These are phyloP conservation scores for Albizia julibrissin DNA, from an alignment of 306 rosid species.

Conservation along the genomic window DNA sequence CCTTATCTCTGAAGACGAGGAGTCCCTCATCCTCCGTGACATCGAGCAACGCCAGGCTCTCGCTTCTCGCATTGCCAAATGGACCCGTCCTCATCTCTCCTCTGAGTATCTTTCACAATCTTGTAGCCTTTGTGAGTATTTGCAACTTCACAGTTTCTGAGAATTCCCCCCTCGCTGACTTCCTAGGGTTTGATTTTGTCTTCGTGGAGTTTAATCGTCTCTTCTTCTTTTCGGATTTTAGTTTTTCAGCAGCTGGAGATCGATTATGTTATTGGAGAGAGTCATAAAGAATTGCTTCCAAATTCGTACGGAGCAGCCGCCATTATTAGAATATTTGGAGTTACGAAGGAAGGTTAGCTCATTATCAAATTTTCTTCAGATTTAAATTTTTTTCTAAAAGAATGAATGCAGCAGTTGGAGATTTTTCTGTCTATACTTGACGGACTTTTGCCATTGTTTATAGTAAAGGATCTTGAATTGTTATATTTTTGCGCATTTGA, in stretches of 20 bases:
- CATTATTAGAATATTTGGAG: conserved; percentile 89
- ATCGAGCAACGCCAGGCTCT: conserved; percentile 76
- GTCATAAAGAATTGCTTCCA: conserved; percentile 62
- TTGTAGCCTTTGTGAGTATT: conserved; percentile 57
- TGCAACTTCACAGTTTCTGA: background rate
- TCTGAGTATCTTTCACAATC: conserved; percentile 56
- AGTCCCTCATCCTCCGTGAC: conserved; percentile 80
- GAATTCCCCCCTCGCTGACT: background rate
- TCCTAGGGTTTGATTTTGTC: conserved; percentile 45
- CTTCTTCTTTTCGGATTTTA: conserved; percentile 18
- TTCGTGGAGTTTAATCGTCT: conserved; percentile 16
- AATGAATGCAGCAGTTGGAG: background rate
- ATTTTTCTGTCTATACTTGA: background rate
- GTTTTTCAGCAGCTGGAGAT: conserved; percentile 95
- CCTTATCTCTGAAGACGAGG: conserved; percentile 71
- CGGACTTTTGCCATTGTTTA: background rate
- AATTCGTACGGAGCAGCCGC: conserved; percentile 80
- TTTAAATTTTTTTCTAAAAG: background rate
- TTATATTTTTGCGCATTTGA: background rate
- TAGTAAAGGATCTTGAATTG: background rate
- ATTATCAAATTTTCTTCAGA: background rate
- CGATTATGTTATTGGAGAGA: conserved; percentile 86
- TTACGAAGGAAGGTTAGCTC: conserved; percentile 81
- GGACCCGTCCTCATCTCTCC: conserved; percentile 82
- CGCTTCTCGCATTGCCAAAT: conserved; percentile 66